Conservation (phyloP, 2,329 filamentous ascomycete genomes). For the Hypoxylon sp. region DNA sequence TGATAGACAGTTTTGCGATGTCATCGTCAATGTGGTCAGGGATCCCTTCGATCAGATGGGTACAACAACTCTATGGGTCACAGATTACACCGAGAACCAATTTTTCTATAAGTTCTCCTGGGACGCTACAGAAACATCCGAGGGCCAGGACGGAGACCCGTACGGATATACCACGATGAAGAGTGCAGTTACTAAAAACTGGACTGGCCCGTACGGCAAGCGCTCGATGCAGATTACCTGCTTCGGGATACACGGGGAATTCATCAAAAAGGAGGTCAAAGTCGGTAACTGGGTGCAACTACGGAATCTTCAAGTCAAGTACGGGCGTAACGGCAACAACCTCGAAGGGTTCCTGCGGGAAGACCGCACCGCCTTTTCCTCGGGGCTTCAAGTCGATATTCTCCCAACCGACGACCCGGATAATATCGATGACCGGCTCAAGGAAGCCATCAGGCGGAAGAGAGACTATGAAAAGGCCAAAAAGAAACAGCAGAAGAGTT, state of each 20-base stretch:
- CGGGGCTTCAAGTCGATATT: conserved; percentile 71
- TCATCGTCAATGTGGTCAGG: conserved; percentile 78
- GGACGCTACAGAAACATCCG: conserved; percentile 50
- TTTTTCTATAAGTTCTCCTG: conserved; percentile 69
- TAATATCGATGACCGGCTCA: conserved; percentile 63
- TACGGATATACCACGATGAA: conserved; percentile 66
- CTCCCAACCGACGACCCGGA: conserved; percentile 61
- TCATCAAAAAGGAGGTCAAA: conserved; percentile 69
- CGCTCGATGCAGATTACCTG: conserved; percentile 79
- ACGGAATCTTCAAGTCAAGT: conserved; percentile 80
- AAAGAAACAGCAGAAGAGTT: conserved; percentile 49
- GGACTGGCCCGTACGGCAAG: conserved; percentile 82
- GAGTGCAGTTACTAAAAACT: conserved; percentile 59
- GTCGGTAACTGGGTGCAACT: conserved; percentile 75
- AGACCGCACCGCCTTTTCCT: conserved; percentile 62
- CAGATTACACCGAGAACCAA: conserved; percentile 84
- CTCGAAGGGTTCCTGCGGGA: conserved; percentile 81
- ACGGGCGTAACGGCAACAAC: conserved; percentile 63
- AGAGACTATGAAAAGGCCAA: conserved; percentile 70
- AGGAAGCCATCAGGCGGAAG: conserved; percentile 74
- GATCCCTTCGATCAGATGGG: conserved; percentile 61
- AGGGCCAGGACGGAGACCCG: conserved; percentile 65
- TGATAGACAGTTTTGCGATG: conserved; percentile 72
- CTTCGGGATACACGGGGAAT: conserved; percentile 76
- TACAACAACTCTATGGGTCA: conserved; percentile 77